Evolutionary conservation across 2,329 filamentous ascomycete species (phyloP), one percentile per base, ranked within the genome.

Genomic region (Lecanicillium sp.): DNA sequence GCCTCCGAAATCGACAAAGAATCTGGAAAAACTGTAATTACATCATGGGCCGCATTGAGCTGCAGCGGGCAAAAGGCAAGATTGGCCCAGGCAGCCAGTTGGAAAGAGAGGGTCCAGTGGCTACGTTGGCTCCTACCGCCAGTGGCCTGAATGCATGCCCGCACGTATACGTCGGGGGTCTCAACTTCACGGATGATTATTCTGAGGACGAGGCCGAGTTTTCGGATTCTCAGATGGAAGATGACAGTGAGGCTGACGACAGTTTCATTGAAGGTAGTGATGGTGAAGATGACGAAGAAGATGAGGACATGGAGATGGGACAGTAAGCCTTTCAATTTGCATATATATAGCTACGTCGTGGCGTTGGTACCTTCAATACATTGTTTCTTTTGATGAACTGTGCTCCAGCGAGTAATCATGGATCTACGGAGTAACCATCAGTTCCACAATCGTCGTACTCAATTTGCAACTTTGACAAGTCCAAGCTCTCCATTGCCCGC

Each of bases 401-500:
- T 15, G 29, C 11, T 13, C 12, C 29, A 14, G 14, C 29, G 14
- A 30, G 11, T 3, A 11, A 13, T 33, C 19, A 33, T n/a, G 20
- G 13, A 13, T 39, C 31, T 3, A 39, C 29, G 10, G 14, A 18
- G n/a, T 29, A 33, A 17, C 30, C 37, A 8, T 33, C 30, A 2
- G 30, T 39, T 19, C 30, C 37, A 3, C 30, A 39, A n/a, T 33
- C 20, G 8, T 39, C 30, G 10, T 33, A 33, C 31, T 39, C 17
- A 6, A 39, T 33, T 3, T 33, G 33, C 3, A 5, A 39, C 4
- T 33, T 18, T 7, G 28, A 17, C 11, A 42, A 11, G 2, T 50
- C 46, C 2, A 57, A 22, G 2, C 37, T 44, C 8, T 56, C 51
- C 15, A 57, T 17, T 7, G 41, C 35, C 8, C 54, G 45, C 9